phyloP scores from a whole-genome alignment of 192 early-diverging fungal species.

The Rhizophagus prolifer region DNA sequence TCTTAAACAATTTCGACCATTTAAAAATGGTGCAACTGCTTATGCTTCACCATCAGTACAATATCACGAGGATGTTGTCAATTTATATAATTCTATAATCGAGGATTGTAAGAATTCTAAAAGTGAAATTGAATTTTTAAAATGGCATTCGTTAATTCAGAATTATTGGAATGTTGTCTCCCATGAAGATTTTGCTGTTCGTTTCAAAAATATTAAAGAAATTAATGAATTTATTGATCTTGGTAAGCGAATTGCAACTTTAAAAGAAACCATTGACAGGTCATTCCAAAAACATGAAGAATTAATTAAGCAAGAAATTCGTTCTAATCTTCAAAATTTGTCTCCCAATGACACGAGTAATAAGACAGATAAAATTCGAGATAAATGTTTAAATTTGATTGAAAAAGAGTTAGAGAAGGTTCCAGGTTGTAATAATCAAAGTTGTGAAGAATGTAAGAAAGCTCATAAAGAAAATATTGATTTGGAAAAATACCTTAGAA shows the following conservation, averaged over 20 bases:
- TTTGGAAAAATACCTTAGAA: constrained; percentile 9
- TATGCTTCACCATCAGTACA: constrained; percentile 25
- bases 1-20: constrained; percentile 27
- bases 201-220: constrained; percentile 26
- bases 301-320: neutral
- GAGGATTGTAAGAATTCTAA: constrained; percentile 18
- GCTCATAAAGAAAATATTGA: neutral
- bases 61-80: constrained; percentile 26
- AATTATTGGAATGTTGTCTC: constrained; percentile 26
- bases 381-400: neutral
- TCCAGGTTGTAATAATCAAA: neutral
- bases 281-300: constrained; percentile 15
- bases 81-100: constrained; percentile 20
- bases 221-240: constrained; percentile 26
- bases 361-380: neutral
- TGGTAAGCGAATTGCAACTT: constrained; percentile 14
- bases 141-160: constrained; percentile 17
- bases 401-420: neutral
- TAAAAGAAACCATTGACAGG: constrained; percentile 22
- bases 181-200: constrained; percentile 4
- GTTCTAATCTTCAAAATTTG: neutral
- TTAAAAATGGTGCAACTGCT: constrained; percentile 27
- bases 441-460: neutral
- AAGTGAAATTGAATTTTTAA: constrained; percentile 9
- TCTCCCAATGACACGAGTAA: neutral